Base-by-base conservation (phyloP, 192 early-diverging fungal genomes). In the Coemansia sp. region DNA sequence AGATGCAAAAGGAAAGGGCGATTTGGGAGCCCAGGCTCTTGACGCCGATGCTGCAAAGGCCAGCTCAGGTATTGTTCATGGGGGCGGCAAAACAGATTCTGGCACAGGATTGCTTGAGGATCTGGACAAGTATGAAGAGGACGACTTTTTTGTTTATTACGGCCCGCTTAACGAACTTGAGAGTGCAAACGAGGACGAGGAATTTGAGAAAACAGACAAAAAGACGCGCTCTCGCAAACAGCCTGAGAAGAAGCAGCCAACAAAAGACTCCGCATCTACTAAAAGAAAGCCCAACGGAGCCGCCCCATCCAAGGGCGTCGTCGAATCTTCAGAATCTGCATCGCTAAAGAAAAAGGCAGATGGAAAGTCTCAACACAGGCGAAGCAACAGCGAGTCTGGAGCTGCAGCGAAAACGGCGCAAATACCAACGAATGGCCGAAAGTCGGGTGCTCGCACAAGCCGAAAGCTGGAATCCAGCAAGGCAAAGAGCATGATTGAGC, bases 81-180 rank as follows among this genome's bases (percentile, higher is more conserved):
- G 21, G 21, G 26, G 26, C 26, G 49, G 18, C 22, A 56, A 9
- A n/a, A 46, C 51, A 16, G 60, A 58, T 6, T 45, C 42, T 13
- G 61, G 32, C n/a, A 39, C 37, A 6, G 12, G 43, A 13, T 15
- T 58, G 19, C 59, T 71, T 56, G 79, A 82, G 15, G 74, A 82
- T 37, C 41, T 73, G 19, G 81, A 83, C 65, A 69, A 56, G 22
- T 78, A 75, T 19, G 62, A 78, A 1, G 77, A 73, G 39, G 81
- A 79, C 22, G 81, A 83, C 61, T 83, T 79, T 65, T 83, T 83
- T 58, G 81, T 83, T 16, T 83, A 83, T 47, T 72, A 66, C 60
- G 81, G 81, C 3, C 81, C 81, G 42, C 59, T 83, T 51, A 83
- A 83, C 68, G 81, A 83, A 52, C 48, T 66, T 18, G 64, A 41